Evolutionary conservation across 768 basidiomycete genomes (phyloP), one percentile per base, ranked within the genome.

Genomic region (Boletus rufocinnamomeus): DNA sequence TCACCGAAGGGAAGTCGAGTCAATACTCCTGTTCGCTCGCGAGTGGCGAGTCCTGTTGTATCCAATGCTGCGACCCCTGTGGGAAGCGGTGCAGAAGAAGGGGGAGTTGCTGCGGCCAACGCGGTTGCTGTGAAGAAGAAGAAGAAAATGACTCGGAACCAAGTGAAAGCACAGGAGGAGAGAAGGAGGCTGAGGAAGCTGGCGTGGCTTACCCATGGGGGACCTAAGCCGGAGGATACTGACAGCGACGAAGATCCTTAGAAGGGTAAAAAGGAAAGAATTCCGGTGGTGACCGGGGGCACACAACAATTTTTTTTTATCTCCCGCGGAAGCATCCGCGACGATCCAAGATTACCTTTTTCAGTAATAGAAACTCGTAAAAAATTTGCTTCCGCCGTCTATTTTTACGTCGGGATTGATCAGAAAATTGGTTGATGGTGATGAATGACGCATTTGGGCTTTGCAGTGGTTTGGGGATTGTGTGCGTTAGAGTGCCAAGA

Each of bases 91-190:
- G 83, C 80, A 45, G 91, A 93, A 69, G 87, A 85, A 53, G 74
- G 72, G 52, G 74, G 72, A 4, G 60, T 3, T 52, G 75, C 69
- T 55, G 71, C 74, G 51, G 72, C 69, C 13, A 80, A 77, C 28
- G 66, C 71, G 41, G 69, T 77, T 40, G 69, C 30, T 48, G 53
- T 78, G 52, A 87, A 79, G 76, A 93, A 89, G 81, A 95, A 95
- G 80, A 96, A 96, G 81, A 96, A 94, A 78, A 40, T 80, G 71
- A 93, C 91, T n/a, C 83, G 91, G 49, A 94, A 94, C 74, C 91
- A 96, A 72, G 27, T 88, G 62, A 98, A 98, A 75, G 92, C 83
- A 6, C 87, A 84, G 73, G 94, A 95, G 72, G 95, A 95, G 73
- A 81, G 95, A 59, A 81, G 91, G 70, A 80, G 87, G 68, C 69